Percentiles rank a stretch among this genome's conserved stretches.
phyloP scores from a whole-genome alignment of 176 grass and related monocot species.

The Cymbopogon citratus region DNA sequence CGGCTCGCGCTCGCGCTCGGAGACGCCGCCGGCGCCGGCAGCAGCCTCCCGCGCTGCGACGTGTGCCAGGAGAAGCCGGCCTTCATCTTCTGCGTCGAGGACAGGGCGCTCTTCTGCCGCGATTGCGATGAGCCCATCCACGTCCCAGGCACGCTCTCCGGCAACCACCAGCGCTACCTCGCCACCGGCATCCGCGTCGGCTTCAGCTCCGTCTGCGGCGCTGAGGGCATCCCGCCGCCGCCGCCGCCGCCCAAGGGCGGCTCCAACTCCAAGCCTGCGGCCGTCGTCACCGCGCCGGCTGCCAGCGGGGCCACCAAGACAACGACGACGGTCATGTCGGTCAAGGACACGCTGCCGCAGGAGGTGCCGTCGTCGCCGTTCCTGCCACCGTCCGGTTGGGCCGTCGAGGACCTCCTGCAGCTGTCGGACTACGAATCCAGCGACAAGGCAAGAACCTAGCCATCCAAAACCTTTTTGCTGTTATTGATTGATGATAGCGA shows the following conservation, averaged over 20 bases:
- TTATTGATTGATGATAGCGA: not conserved
- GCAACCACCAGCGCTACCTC: slow-evolving; percentile 71
- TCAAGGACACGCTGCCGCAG: slow-evolving; percentile 21
- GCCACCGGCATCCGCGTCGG: slow-evolving; percentile 86
- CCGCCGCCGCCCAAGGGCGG: too few species aligned
- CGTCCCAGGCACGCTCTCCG: slow-evolving; percentile 67
- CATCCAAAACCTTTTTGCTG: too few species aligned
- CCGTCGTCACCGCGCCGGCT: not conserved
- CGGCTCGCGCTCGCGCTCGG: slow-evolving; percentile 42
- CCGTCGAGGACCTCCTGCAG: slow-evolving; percentile 77
- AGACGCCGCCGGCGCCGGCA: not conserved
- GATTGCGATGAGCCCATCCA: slow-evolving; percentile 97
- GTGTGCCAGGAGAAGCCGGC: slow-evolving; percentile 90
- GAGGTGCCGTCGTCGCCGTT: slow-evolving; percentile 41
- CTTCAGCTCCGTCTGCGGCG: slow-evolving; percentile 41
- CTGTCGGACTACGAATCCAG: slow-evolving; percentile 72
- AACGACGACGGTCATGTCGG: not conserved
- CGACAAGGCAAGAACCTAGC: slow-evolving; percentile 68
- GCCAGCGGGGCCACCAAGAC: not conserved
- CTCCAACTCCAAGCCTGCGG: not conserved
- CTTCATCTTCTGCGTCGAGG: slow-evolving; percentile 97
- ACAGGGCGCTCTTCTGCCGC: slow-evolving; percentile 89
- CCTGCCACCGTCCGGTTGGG: slow-evolving; percentile 50
- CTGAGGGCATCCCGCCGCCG: too few species aligned
- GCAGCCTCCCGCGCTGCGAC: slow-evolving; percentile 60